These are phyloP conservation scores for Clitopilus hobsonii DNA, from an alignment of 768 basidiomycete genomes.

Conservation along the genomic window DNA sequence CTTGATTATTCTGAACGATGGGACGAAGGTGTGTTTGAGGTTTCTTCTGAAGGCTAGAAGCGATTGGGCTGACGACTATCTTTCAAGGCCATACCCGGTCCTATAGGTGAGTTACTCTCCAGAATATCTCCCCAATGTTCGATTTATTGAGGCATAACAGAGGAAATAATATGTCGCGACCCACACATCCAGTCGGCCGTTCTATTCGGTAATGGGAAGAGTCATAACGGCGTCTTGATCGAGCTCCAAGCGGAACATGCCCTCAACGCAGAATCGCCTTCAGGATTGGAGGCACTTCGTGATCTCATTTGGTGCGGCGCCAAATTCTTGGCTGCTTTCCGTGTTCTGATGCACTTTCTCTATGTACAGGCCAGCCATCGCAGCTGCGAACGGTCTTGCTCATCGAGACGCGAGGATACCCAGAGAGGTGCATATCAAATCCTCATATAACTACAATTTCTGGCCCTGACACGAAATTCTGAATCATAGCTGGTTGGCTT, in stretches of 20 bases:
- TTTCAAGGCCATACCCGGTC: background rate
- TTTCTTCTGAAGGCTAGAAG: background rate
- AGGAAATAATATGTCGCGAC: conserved; percentile 28
- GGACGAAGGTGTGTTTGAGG: conserved; percentile 28
- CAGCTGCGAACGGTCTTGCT: conserved; percentile 32
- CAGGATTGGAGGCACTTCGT: conserved; percentile 13
- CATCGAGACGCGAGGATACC: conserved; percentile 42
- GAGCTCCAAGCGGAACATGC: conserved; percentile 14
- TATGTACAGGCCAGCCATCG: conserved; percentile 30
- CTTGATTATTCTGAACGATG: conserved; percentile 36
- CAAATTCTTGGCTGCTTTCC: background rate
- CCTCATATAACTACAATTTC: background rate
- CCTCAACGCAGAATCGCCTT: conserved; percentile 17
- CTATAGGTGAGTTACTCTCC: background rate
- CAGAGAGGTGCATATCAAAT: conserved; percentile 41
- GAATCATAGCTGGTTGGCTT: conserved; percentile 15
- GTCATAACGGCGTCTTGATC: conserved; percentile 33
- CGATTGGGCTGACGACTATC: no score
- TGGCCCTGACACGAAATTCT: background rate
- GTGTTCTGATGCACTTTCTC: background rate
- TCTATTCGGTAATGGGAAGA: conserved; percentile 32
- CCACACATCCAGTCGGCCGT: conserved; percentile 22
- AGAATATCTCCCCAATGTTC: conserved; percentile 21
- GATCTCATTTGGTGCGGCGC: conserved; percentile 18
- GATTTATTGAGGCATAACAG: conserved; percentile 21